Conservation (phyloP, 805 yeast genomes). For the Kluyveromyces lactis region DNA sequence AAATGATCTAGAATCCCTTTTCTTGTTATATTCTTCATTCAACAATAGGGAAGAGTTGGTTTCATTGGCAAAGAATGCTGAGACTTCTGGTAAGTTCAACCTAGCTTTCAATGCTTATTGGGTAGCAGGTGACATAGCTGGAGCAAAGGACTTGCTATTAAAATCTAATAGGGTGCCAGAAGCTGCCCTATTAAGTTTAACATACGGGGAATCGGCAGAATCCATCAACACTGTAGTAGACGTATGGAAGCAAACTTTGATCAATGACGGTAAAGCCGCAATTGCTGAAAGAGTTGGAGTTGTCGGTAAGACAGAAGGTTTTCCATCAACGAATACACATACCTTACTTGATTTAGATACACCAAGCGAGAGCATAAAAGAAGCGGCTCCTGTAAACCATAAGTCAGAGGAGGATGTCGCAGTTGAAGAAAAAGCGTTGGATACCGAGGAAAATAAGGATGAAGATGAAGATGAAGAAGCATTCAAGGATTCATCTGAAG, state of each 20-base stretch:
- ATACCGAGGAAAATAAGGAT: slow-evolving; percentile 13
- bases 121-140: slow-evolving; percentile 64
- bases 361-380: slow-evolving; percentile 8
- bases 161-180: slow-evolving; percentile 69
- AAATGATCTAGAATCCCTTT: slow-evolving; percentile 70
- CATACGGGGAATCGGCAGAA: slow-evolving; percentile 49
- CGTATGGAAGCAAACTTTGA: slow-evolving; percentile 61
- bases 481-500: slow-evolving; percentile 12
- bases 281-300: slow-evolving; percentile 55
- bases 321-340: slow-evolving; percentile 26
- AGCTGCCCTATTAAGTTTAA: slow-evolving; percentile 71
- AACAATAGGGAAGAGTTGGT: slow-evolving; percentile 56
- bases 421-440: slow-evolving; percentile 10
- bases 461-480: slow-evolving; percentile 14
- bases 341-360: slow-evolving; percentile 37
- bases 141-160: slow-evolving; percentile 57
- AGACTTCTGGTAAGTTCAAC: slow-evolving; percentile 71
- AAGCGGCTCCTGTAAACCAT: slow-evolving; percentile 18
- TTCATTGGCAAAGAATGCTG: slow-evolving; percentile 59
- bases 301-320: slow-evolving; percentile 31
- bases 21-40: slow-evolving; percentile 74
- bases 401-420: slow-evolving; percentile 10
- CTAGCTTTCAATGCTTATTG: slow-evolving; percentile 88
- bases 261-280: slow-evolving; percentile 40
- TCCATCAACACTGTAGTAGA: slow-evolving; percentile 41